Evolutionary conservation across 1,284 basidiomycete species (phyloP).

Genomic region (Malassezia arunalokei): DNA sequence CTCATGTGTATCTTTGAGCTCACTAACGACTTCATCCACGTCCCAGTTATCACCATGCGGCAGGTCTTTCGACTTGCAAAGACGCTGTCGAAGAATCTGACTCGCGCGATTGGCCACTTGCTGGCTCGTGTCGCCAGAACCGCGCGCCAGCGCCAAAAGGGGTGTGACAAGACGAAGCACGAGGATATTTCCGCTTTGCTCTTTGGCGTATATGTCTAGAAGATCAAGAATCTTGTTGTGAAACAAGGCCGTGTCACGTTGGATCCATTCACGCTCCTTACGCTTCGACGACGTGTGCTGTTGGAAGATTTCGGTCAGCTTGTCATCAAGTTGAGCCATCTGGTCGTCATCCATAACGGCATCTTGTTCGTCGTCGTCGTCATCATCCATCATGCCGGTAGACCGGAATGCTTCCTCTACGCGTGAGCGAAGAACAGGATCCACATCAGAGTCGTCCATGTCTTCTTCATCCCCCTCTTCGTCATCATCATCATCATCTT

Average conservation of each 20-base stretch:
- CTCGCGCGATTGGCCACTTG: slow-evolving; percentile 75
- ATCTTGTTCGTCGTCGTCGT: slow-evolving; percentile 46
- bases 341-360: slow-evolving; percentile 60
- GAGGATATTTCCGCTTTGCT: slow-evolving; percentile 56
- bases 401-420: slow-evolving; percentile 66
- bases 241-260: slow-evolving; percentile 56
- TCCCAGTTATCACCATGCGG: slow-evolving; percentile 52
- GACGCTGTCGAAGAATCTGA: slow-evolving; percentile 61
- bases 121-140: slow-evolving; percentile 39
- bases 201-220: slow-evolving; percentile 67
- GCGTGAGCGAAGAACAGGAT: slow-evolving; percentile 56
- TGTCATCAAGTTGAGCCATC: slow-evolving; percentile 90
- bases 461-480: slow-evolving; percentile 50
- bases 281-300: slow-evolving; percentile 53
- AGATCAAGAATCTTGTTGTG: slow-evolving; percentile 88
- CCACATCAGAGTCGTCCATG: slow-evolving; percentile 49
- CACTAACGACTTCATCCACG: slow-evolving; percentile 46
- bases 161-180: slow-evolving; percentile 62
- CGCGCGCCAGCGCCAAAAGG: slow-evolving; percentile 57
- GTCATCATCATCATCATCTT: slow-evolving; percentile 49
- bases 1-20: slow-evolving; percentile 61
- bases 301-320: slow-evolving; percentile 78
- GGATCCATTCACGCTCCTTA: slow-evolving; percentile 23
- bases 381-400: slow-evolving; percentile 56
- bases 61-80: slow-evolving; percentile 63